Percentiles rank a stretch among this genome's conserved stretches.
phyloP scores from a whole-genome alignment of 306 rosid species.

The Parietaria judaica region DNA sequence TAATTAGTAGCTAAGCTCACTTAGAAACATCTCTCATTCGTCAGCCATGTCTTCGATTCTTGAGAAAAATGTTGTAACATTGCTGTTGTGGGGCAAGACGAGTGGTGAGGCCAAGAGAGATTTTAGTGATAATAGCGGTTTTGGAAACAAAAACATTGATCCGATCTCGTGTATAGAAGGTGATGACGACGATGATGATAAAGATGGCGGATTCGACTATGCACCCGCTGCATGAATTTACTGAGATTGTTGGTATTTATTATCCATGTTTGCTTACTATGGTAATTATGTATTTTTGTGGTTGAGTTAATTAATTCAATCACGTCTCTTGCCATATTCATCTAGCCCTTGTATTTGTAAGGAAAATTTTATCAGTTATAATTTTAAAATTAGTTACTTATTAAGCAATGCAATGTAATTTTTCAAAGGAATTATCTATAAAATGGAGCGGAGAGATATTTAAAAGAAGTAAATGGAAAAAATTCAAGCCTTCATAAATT shows the following conservation, averaged over 20 bases:
- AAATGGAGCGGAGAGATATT: too few relatives aligned
- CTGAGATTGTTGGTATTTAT: background rate
- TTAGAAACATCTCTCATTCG: background rate
- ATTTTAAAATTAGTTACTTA: too few relatives aligned
- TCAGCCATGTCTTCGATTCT: constrained; percentile 17
- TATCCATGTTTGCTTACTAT: too few relatives aligned
- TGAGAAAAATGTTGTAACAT: constrained; percentile 5
- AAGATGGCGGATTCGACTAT: constrained; percentile 29
- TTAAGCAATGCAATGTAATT: too few relatives aligned
- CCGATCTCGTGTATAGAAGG: constrained; percentile 6
- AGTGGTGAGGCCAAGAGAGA: background rate
- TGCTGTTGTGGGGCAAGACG: constrained; percentile 10
- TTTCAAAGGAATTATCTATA: too few relatives aligned
- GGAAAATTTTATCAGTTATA: too few relatives aligned
- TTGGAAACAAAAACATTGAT: background rate
- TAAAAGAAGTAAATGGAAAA: too few relatives aligned
- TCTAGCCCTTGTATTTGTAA: too few relatives aligned
- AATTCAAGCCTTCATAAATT: too few relatives aligned
- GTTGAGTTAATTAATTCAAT: too few relatives aligned
- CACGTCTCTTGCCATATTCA: too few relatives aligned
- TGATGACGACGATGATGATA: constrained; percentile 23
- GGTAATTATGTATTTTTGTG: too few relatives aligned
- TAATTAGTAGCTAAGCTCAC: background rate
- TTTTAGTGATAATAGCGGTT: background rate
- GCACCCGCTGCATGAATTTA: constrained; percentile 42